Evolutionary conservation across 192 early-diverging fungal species (phyloP).

Genomic region (Podila horticola): DNA sequence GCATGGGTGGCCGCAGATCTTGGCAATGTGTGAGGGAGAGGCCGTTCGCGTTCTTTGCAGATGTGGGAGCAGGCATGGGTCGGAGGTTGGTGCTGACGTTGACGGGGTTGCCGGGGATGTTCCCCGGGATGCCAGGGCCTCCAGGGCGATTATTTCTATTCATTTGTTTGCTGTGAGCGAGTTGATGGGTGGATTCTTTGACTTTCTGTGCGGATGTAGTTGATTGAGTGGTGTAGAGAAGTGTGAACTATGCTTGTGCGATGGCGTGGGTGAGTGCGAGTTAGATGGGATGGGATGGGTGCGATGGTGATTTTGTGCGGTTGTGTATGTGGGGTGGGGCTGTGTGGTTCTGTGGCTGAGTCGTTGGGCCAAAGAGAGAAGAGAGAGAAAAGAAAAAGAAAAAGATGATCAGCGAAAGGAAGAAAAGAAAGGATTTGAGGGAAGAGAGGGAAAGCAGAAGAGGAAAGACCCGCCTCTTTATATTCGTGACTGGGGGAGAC

Average conservation of each 20-base stretch:
- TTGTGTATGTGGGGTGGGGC: conserved; percentile 4
- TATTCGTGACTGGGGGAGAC: not conserved
- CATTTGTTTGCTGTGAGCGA: not conserved
- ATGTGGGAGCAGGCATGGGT: conserved; percentile 4
- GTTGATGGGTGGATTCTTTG: too few species aligned
- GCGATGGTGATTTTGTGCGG: not conserved
- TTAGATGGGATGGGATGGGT: not conserved
- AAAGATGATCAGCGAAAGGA: not conserved
- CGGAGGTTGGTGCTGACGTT: not conserved
- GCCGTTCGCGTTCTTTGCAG: conserved; percentile 20
- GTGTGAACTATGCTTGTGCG: too few species aligned
- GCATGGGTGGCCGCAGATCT: conserved; percentile 67
- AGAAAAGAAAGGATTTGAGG: not conserved
- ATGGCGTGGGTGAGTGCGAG: not conserved
- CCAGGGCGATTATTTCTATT: not conserved
- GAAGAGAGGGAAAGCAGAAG: conserved; percentile 1
- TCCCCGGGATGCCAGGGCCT: not conserved
- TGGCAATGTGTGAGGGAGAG: conserved; percentile 41
- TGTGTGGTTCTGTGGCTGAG: too few species aligned
- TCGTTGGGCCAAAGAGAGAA: too few species aligned
- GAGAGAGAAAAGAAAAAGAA: not conserved
- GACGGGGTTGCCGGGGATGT: not conserved
- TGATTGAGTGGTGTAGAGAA: not conserved
- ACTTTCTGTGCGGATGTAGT: not conserved
- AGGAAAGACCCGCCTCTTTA: not conserved